Conservation (phyloP, 1,139 yeast species). For the Saccharomyces hybrid region DNA sequence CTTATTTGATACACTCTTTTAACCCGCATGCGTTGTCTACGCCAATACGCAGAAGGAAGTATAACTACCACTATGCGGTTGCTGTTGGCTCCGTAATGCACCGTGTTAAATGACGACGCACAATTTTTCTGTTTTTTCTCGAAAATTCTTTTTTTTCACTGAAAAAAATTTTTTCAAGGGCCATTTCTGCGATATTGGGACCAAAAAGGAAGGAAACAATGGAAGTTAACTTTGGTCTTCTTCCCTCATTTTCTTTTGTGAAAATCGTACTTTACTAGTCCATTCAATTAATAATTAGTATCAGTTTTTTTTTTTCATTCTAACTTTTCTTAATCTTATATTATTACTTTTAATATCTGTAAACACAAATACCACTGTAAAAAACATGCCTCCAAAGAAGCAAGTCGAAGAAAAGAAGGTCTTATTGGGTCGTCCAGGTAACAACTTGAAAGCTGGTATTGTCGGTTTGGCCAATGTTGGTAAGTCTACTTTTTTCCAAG, state of each 20-base stretch:
- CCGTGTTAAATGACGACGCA: neutral
- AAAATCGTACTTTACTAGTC: constrained; percentile 7
- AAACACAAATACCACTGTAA: neutral
- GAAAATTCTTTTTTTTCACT: neutral
- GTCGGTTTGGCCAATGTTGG: constrained; percentile 97
- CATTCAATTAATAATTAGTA: neutral
- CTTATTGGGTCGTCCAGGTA: constrained; percentile 96
- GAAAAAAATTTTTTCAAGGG: neutral
- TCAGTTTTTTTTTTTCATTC: neutral
- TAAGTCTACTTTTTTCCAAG: constrained; percentile 86
- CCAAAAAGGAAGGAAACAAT: neutral
- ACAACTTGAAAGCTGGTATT: constrained; percentile 91
- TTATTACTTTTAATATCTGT: neutral
- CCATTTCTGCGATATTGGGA: neutral
- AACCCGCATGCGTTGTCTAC: too few species aligned
- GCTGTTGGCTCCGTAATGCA: neutral
- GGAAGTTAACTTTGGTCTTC: neutral
- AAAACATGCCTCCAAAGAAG: constrained; percentile 87
- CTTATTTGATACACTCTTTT: too few species aligned
- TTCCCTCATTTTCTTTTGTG: neutral
- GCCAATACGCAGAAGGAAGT: neutral
- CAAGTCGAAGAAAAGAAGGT: constrained; percentile 83
- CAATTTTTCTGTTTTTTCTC: neutral
- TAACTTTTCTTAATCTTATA: neutral
- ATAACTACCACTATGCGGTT: neutral